These are phyloP conservation scores for Lipomyces starkeyi DNA, from an alignment of 805 yeast species.

Conservation along the genomic window DNA sequence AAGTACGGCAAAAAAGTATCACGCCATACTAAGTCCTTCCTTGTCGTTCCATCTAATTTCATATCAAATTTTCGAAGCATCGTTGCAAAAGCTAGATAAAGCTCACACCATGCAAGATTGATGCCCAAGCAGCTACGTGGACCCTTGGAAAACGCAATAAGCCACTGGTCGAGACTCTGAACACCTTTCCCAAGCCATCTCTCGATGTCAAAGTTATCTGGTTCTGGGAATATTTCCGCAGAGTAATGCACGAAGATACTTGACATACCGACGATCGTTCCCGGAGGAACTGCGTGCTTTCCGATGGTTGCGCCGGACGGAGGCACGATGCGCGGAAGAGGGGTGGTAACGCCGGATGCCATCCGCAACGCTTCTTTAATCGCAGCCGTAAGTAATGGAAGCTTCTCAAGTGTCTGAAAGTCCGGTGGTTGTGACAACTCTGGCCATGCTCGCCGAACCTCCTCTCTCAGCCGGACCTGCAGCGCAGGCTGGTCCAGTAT, in stretches of 20 bases:
- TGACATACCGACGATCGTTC: slow-evolving; percentile 4
- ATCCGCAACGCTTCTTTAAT: slow-evolving; percentile 2
- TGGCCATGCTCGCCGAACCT: not conserved
- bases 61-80: not conserved
- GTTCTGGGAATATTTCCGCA: not conserved
- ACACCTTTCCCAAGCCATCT: not conserved
- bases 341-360: not conserved
- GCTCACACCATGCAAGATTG: slow-evolving; percentile 1
- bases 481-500: slow-evolving; percentile 1
- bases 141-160: not conserved
- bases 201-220: not conserved
- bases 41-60: not conserved
- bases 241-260: slow-evolving; percentile 1
- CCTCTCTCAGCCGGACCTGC: not conserved
- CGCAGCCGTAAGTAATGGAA: slow-evolving; percentile 2
- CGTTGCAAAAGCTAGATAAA: not conserved
- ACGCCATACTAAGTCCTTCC: not conserved
- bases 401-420: not conserved
- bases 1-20: not conserved
- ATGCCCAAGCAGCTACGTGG: not conserved
- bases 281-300: not conserved
- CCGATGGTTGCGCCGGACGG: not conserved
- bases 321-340: slow-evolving; percentile 2
- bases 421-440: slow-evolving; percentile 1
- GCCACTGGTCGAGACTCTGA: not conserved